phyloP scores from a whole-genome alignment of 768 basidiomycete genomes.

The Wakefieldia striispora region DNA sequence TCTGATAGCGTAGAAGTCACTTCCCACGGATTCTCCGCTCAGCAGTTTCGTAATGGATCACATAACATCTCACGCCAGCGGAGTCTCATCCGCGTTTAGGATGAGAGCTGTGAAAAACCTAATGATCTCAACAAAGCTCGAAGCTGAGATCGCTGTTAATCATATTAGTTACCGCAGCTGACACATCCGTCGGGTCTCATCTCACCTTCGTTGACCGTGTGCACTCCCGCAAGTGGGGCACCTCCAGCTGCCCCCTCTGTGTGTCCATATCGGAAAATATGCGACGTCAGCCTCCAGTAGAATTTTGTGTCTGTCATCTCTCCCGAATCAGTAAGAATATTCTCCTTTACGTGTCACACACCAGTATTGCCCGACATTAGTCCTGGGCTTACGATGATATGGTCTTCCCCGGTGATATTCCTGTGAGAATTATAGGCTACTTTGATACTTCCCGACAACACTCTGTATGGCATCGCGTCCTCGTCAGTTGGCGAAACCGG shows the following conservation, averaged over 20 bases:
- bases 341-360: constrained; percentile 1
- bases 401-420: constrained; percentile 30
- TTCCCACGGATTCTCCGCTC: too few relatives aligned
- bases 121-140: constrained; percentile 60
- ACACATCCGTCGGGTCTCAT: constrained; percentile 15
- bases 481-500: constrained; percentile 51
- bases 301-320: constrained; percentile 38
- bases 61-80: not conserved
- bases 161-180: not conserved
- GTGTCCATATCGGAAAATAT: constrained; percentile 69
- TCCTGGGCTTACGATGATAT: constrained; percentile 45
- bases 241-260: constrained; percentile 32
- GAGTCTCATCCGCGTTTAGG: constrained; percentile 63
- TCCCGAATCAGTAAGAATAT: not conserved
- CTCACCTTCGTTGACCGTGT: constrained; percentile 74
- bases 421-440: constrained; percentile 55
- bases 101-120: constrained; percentile 64
- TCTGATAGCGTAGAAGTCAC: too few relatives aligned
- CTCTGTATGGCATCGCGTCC: constrained; percentile 38
- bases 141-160: constrained; percentile 39
- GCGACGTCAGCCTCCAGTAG: constrained; percentile 45
- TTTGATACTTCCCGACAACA: constrained; percentile 66
- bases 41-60: not conserved
- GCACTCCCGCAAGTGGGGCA: constrained; percentile 42
- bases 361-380: constrained; percentile 60